phyloP scores from a whole-genome alignment of 192 early-diverging fungal genomes.

The Entomortierella beljakovae region DNA sequence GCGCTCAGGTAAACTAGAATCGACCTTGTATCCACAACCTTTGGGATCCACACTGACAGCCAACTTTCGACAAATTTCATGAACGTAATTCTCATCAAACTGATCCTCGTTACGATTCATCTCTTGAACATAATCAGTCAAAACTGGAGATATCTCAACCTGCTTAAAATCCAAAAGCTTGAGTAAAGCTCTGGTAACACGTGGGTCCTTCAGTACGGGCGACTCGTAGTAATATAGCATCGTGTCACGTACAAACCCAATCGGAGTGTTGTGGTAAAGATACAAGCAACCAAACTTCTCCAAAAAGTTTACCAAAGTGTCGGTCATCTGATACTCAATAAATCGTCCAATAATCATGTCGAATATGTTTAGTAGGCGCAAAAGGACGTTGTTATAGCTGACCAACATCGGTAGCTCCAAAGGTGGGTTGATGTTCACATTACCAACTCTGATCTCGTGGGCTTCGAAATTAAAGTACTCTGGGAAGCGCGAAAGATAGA shows the following conservation, averaged over 20 bases:
- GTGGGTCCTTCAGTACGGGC: slow-evolving; percentile 66
- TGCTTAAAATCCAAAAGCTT: slow-evolving; percentile 43
- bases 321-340: slow-evolving; percentile 73
- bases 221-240: slow-evolving; percentile 77
- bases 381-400: slow-evolving; percentile 76
- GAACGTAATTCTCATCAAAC: slow-evolving; percentile 65
- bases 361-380: slow-evolving; percentile 73
- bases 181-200: slow-evolving; percentile 50
- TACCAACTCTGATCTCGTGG: slow-evolving; percentile 60
- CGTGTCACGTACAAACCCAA: slow-evolving; percentile 75
- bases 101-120: slow-evolving; percentile 43
- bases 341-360: slow-evolving; percentile 74
- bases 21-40: slow-evolving; percentile 63
- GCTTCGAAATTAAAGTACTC: slow-evolving; percentile 84
- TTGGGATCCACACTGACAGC: slow-evolving; percentile 62
- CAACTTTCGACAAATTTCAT: slow-evolving; percentile 63
- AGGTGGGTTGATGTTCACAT: slow-evolving; percentile 67
- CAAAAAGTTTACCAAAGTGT: slow-evolving; percentile 68
- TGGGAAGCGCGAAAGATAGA: slow-evolving; percentile 73
- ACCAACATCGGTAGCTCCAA: slow-evolving; percentile 70
- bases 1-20: slow-evolving; percentile 61
- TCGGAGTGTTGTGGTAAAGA: slow-evolving; percentile 73
- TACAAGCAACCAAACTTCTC: slow-evolving; percentile 72
- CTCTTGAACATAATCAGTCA: slow-evolving; percentile 59
- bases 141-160: slow-evolving; percentile 29